Evolutionary conservation across 495 filamentous ascomycete genomes (phyloP).

Genomic region (Neurospora terricola): DNA sequence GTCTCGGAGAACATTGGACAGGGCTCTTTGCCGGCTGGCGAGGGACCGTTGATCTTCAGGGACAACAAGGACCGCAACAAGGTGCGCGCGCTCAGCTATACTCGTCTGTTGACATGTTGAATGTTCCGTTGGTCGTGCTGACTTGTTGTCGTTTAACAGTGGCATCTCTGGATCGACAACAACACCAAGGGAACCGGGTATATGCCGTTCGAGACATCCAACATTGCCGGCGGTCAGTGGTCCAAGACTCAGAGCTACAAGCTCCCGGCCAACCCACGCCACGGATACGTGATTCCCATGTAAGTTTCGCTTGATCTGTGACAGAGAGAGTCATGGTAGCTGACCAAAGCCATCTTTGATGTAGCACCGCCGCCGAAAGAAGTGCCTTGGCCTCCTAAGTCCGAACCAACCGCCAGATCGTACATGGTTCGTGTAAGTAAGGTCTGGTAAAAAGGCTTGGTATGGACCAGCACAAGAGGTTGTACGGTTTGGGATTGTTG

Average conservation of each 20-base stretch:
- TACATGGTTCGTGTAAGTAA: background rate
- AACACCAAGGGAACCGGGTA: conserved; percentile 1
- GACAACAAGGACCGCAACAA: background rate
- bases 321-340: background rate
- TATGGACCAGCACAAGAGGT: background rate
- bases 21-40: background rate
- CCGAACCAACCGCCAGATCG: background rate
- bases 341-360: background rate
- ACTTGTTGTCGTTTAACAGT: background rate
- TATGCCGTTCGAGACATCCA: background rate
- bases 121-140: background rate
- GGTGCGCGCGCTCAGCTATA: background rate
- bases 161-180: conserved; percentile 5
- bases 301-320: background rate
- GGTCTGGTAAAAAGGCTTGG: background rate
- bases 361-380: background rate
- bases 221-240: conserved; percentile 1
- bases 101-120: background rate
- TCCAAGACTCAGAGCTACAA: background rate
- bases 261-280: conserved; percentile 1
- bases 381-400: background rate
- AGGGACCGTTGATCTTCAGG: conserved; percentile 4
- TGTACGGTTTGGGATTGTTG: background rate
- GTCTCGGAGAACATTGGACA: conserved; percentile 1
- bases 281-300: conserved; percentile 3